Base-by-base conservation (phyloP, 352 stramenopile species). In the Globisporangium mamillatum region DNA sequence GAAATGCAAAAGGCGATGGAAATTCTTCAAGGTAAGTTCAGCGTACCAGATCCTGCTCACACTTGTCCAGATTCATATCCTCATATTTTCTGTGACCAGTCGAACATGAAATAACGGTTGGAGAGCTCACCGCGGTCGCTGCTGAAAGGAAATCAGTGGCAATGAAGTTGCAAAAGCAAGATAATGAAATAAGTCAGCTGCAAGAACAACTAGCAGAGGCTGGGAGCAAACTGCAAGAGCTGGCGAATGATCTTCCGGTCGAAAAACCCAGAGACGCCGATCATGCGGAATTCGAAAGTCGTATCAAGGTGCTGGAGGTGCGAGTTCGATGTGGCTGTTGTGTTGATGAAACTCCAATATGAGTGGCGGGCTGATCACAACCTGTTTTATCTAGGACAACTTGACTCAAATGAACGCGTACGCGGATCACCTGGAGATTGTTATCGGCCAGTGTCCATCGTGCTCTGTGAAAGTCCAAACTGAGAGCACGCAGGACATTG, bases 391-490 rank as follows among this genome's bases (percentile, higher is more conserved):
- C 3, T 66, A 93, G 86, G 86, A 93, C 38, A 93, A 90, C 50
- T 64, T 93, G 67, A 75, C 73, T 18, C 86, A 93, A 58, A 88
- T 93, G 73, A 93, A 93, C 66, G 78, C 69, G 56, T 93, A 93
- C 56, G 86, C 86, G 10, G 86, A 93, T 64, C 86, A 93, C 56
- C 65, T 93, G 12, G 86, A 93, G 64, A 74, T 90, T 66, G 71
- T 93, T 2, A 93, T 93, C 61, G 74, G 70, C 16, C 83, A 92
- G 57, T 93, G 86, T 25, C 72, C 82, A 16, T 79, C 81, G 18
- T 93, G 86, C 67, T 87, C 83, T 32, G 68, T 79, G 59, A 93
- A 93, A 63, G 73, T 93, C 9, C 86, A 90, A 67, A 88, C 72
- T 44, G 82, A 89, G 48, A 82, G 72, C 60, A 90, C 85, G 25